Conservation (phyloP, 2,329 filamentous ascomycete genomes). For the Colletotrichum navitas region DNA sequence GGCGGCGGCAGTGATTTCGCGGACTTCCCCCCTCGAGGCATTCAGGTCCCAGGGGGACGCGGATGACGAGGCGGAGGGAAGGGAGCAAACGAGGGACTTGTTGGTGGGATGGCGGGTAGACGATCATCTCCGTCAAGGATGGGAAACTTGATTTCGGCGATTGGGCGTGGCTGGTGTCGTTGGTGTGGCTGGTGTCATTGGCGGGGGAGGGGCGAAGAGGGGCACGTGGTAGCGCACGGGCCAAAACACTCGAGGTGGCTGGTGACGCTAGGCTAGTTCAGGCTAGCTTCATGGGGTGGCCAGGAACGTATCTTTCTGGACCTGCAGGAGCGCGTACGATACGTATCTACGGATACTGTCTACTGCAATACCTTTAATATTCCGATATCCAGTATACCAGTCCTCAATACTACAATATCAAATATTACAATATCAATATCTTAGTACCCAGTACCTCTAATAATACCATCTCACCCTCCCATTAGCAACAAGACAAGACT, state of each 20-base stretch:
- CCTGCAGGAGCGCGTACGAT: neutral
- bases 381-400: too few species aligned
- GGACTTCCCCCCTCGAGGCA: neutral
- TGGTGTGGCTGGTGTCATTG: neutral
- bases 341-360: neutral
- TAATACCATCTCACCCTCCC: neutral
- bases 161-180: neutral
- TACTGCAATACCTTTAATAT: neutral
- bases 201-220: neutral
- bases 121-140: slow-evolving; percentile 5
- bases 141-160: slow-evolving; percentile 27
- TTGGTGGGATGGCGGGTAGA: neutral
- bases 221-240: neutral
- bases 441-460: neutral
- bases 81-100: neutral
- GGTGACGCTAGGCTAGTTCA: accelerated
- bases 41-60: neutral
- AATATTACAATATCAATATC: neutral
- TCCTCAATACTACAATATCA: neutral
- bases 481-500: neutral
- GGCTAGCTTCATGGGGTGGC: too few species aligned
- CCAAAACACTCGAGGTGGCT: neutral
- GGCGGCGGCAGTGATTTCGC: slow-evolving; percentile 3
- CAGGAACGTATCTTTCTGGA: neutral
- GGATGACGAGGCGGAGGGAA: neutral